Conservation (phyloP, 73 alveolate species). For the Breviolum minutum region DNA sequence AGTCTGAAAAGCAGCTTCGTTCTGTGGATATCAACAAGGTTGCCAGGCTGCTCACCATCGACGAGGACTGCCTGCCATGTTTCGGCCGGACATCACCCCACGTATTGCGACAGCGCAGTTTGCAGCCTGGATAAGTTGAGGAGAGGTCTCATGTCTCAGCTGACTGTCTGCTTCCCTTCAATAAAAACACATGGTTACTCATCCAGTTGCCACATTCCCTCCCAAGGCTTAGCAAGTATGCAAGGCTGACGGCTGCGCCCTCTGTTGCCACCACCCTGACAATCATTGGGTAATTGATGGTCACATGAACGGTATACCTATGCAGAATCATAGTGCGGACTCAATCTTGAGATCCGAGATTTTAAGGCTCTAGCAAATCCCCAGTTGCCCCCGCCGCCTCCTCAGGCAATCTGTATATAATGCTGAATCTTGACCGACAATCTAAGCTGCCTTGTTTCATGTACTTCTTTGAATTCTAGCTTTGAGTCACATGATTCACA, state of each 20-base stretch:
- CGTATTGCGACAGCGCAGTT: no score
- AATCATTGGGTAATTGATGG: not conserved
- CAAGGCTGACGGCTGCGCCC: conserved; percentile 87
- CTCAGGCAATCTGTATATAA: not conserved
- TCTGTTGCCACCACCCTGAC: conserved; percentile 84
- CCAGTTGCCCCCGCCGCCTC: conserved; percentile 70
- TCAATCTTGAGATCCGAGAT: not conserved
- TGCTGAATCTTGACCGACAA: no score
- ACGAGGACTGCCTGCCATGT: conserved; percentile 36
- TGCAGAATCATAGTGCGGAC: not conserved
- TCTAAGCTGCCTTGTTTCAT: no score
- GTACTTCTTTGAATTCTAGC: no score
- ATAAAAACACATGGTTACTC: not conserved
- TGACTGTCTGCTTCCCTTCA: no score
- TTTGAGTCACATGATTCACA: not conserved
- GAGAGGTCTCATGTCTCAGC: no score
- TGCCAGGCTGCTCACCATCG: conserved; percentile 13
- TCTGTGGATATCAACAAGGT: not conserved
- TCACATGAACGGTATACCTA: no score
- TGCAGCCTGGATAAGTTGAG: no score
- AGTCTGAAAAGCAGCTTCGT: not conserved
- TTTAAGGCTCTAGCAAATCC: conserved; percentile 22
- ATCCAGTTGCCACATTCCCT: not conserved
- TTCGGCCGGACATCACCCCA: no score
- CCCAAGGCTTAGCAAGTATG: not conserved